These are phyloP conservation scores for Aspergillus ellipticus DNA, from an alignment of 495 filamentous ascomycete genomes.

Conservation along the genomic window DNA sequence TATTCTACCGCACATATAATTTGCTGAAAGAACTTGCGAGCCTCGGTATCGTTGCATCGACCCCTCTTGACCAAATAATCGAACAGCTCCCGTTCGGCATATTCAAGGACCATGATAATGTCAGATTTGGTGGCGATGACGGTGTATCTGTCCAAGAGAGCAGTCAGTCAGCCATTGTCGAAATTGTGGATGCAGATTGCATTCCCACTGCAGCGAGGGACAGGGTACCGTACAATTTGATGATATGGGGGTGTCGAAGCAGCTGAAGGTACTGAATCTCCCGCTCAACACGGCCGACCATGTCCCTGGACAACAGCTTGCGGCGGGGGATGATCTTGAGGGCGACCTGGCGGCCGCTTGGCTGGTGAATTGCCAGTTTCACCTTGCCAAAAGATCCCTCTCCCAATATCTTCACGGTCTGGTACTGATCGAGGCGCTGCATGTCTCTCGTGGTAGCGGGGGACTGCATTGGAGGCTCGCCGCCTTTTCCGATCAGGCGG, in stretches of 20 bases:
- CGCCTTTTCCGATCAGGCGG: conserved; percentile 33
- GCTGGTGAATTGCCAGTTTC: conserved; percentile 87
- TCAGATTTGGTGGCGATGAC: conserved; percentile 90
- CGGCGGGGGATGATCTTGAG: conserved; percentile 95
- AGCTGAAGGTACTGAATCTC: conserved; percentile 98
- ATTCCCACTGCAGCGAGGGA: not conserved
- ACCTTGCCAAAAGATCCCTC: conserved; percentile 99
- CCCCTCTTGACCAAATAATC: conserved; percentile 94
- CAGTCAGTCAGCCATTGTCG: conserved; percentile 17
- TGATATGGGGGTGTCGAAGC: conserved; percentile 94
- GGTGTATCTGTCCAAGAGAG: conserved; percentile 64
- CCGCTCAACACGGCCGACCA: conserved; percentile 93
- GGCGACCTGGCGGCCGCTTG: conserved; percentile 89
- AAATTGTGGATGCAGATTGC: not conserved
- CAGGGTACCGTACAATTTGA: conserved; percentile 73
- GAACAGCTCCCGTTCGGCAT: conserved; percentile 93
- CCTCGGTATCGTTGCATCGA: conserved; percentile 82
- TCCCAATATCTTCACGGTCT: conserved; percentile 82
- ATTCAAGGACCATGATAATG: conserved; percentile 99
- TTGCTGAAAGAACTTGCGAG: conserved; percentile 96
- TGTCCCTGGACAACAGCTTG: conserved; percentile 92
- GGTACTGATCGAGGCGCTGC: conserved; percentile 85
- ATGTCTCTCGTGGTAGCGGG: conserved; percentile 52
- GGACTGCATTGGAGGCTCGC: conserved; percentile 34
- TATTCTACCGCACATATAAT: conserved; percentile 99